Evolutionary conservation across 306 rosid genomes (phyloP).

Genomic region (Cucurbita moschata): DNA sequence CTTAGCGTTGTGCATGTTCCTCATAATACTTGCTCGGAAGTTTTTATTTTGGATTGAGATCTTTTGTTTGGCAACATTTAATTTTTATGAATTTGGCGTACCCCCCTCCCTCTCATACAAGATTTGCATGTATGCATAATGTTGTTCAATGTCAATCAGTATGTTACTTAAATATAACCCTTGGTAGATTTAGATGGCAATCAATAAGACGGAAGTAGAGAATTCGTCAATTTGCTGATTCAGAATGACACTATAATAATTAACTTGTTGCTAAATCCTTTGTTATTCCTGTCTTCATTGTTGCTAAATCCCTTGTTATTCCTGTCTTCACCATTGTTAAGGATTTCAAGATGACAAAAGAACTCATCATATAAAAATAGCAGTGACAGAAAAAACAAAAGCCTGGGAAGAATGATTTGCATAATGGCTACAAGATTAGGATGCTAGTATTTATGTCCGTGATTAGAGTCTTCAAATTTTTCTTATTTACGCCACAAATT

Average conservation of each 20-base stretch:
- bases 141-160: not conserved
- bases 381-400: not conserved
- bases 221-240: not conserved
- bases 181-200: not conserved
- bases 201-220: not conserved
- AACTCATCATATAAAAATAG: not conserved
- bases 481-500: not conserved
- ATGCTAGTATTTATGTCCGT: not conserved
- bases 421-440: not conserved
- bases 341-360: not conserved
- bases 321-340: not conserved
- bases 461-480: not conserved
- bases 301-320: not conserved
- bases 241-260: not conserved
- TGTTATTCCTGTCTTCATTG: not conserved
- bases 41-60: not conserved
- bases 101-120: not conserved
- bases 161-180: not conserved
- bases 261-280: not conserved
- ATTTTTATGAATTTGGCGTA: not conserved
- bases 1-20: not conserved
- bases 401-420: not conserved
- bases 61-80: not conserved
- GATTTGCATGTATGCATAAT: not conserved
- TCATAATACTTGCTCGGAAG: not conserved